Evolutionary conservation across 345 rosid genomes (phyloP).

Genomic region (Firmiana major): DNA sequence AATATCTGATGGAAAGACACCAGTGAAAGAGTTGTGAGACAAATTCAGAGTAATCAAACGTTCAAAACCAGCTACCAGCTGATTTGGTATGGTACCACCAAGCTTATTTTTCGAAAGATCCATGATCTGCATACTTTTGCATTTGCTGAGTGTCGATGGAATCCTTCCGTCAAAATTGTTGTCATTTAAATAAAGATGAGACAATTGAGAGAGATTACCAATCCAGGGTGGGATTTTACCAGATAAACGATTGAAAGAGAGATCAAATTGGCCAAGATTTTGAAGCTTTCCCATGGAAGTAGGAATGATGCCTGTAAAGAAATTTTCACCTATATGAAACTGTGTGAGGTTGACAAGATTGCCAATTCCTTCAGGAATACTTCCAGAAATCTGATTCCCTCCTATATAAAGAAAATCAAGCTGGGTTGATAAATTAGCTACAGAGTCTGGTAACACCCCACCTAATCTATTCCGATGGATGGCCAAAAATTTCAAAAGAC

Average conservation of each 20-base stretch:
- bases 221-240: conserved; percentile 18
- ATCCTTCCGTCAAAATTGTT: neutral
- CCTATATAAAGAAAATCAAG: neutral
- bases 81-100: conserved; percentile 19
- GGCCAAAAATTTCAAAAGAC: neutral
- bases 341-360: neutral
- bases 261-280: neutral
- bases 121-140: neutral
- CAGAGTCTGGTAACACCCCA: neutral
- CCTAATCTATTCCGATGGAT: conserved; percentile 1
- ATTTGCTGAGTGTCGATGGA: neutral
- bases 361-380: conserved; percentile 6
- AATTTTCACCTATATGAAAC: neutral
- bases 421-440: conserved; percentile 8
- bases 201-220: conserved; percentile 6
- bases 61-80: conserved; percentile 17
- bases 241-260: neutral
- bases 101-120: conserved; percentile 23
- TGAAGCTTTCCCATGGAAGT: neutral
- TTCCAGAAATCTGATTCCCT: conserved; percentile 6
- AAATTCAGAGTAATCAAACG: conserved; percentile 14
- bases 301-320: neutral
- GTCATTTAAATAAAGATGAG: neutral
- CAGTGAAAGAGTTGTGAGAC: conserved; percentile 29
- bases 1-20: conserved; percentile 19